Evolutionary conservation across 345 rosid genomes (phyloP), one percentile per base, ranked within the genome.

Genomic region (Physaria fendleri): DNA sequence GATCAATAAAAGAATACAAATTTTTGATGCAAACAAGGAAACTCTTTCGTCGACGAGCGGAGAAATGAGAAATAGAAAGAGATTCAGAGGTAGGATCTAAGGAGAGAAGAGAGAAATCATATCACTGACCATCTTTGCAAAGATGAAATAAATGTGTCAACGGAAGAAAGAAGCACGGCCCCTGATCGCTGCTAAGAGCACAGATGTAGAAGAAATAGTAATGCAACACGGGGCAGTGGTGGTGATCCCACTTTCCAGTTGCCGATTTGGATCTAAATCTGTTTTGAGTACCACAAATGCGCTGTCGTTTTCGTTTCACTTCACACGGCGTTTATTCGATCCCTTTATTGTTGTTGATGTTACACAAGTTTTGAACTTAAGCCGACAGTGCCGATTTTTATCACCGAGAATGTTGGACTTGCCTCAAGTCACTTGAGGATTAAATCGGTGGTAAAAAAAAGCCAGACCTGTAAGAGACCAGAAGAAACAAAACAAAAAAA

Each of bases 71-170:
- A 11, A 16, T 6, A 2, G 38, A 57, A 41, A 29, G 16, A 58
- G 51, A 58, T 18, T 18, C 14, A 58, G 39, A 30, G 40, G 28
- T 28, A 8, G 52, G 52, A 58, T 59, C 52, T 20, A 59, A 21
- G 21, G 62, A 41, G 44, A 40, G 27, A 28, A n/a, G n/a, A 32
- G 53, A 66, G 64, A 24, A 59, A 50, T 46, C 25, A 45, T 27
- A 8, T 20, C 59, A 67, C 72, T 68, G 30, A 68, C 72, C 72
- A 68, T 68, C 24, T 59, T 59, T 23, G 59, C 37, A 48, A 48
- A 49, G 59, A 32, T 50, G 50, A 66, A 29, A 56, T 16, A 24
- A 56, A 29, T 28, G 49, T 38, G 11, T 16, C 29, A 16, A 40
- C 39, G 37, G 53, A 45, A 29, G 71, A 58, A 18, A 10, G 46